Evolutionary conservation across 129 eudicot species (phyloP), one percentile per base, ranked within the genome.

Genomic region (Escallonia rubra): DNA sequence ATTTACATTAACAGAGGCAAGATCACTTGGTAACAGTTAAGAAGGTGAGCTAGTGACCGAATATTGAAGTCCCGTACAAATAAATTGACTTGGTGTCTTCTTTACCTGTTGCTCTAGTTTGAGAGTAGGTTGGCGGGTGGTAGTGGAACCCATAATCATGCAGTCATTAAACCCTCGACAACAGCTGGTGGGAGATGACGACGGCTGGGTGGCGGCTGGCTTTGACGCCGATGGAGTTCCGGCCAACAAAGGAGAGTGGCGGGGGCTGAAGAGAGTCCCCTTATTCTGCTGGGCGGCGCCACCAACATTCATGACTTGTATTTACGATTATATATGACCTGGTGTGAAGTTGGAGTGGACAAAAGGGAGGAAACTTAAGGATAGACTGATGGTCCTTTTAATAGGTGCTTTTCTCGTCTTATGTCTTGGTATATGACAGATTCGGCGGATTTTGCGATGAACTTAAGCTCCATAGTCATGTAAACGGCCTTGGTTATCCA

Each of bases 81-180:
- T 23, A 23, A 23, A 23, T 23, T 23, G 34, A 23, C 34, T 23
- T 23, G 34, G 34, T 23, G 34, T 23, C 34, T 8, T 23, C 34
- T 8, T 41, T 47, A 72, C 82, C 82, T 72, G 77, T 23, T 61
- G 73, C 40, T 60, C 41, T 55, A 60, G 74, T 58, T 55, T 39
- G 10, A 52, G 61, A 3, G 68, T 40, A 42, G 16, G 46, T 8
- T 50, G 59, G 46, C 7, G 59, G 0, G 78, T 10, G 23, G 7
- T 54, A 11, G 66, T 44, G 3, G 71, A 46, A 6, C 61, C 76
- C 82, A 72, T 67, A 13, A 72, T 70, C n/a, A 72, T 62, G 41
- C 82, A 78, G 65, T 78, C 70, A 12, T 56, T 55, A 2, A 72
- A 66, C 34, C 74, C 60, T 53, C 61, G 65, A 57, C 77, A 71